A percentile compares a stretch with the other conserved stretches of the same genome.
Conservation (phyloP, 208 protist genomes). For the Crithidia acanthocephali region DNA sequence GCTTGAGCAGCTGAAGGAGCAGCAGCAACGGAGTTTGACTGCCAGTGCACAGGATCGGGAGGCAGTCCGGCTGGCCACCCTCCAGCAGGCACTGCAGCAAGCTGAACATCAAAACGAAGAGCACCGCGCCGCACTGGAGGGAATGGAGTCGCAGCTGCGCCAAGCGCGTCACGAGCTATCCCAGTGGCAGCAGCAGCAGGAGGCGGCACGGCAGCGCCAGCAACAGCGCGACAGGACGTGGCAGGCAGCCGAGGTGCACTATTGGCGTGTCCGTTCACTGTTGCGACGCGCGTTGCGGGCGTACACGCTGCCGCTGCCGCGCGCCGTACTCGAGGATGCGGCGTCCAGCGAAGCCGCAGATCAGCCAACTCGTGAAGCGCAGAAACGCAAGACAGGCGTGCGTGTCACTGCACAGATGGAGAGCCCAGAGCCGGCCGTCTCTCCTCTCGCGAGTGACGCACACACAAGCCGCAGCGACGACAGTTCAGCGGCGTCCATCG, state of each 20-base stretch:
- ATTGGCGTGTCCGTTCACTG: not conserved
- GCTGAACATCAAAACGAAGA: constrained; percentile 10
- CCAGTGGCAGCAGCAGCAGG: constrained; percentile 15
- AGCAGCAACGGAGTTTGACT: not conserved
- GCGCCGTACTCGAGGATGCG: not conserved
- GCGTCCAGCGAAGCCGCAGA: not conserved
- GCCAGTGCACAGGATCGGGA: not conserved
- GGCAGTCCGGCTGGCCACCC: not conserved
- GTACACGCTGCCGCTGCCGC: constrained; percentile 1
- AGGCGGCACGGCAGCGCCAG: constrained; percentile 1
- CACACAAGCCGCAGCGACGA: too few relatives aligned
- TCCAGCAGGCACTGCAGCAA: constrained; percentile 15
- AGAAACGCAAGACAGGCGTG: not conserved
- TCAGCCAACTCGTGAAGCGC: too few relatives aligned
- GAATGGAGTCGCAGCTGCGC: constrained; percentile 15
- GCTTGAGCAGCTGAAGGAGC: not conserved
- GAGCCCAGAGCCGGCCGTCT: too few relatives aligned
- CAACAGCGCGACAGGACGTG: not conserved
- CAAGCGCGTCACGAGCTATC: constrained; percentile 2
- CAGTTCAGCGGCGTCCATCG: too few relatives aligned
- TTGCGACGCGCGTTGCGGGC: constrained; percentile 11
- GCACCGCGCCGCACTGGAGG: constrained; percentile 6
- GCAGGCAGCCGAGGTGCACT: not conserved
- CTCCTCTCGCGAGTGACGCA: too few relatives aligned
- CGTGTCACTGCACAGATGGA: too few relatives aligned